Base-by-base conservation (phyloP, 495 filamentous ascomycete genomes). In the Penicillium bovifimosum region DNA sequence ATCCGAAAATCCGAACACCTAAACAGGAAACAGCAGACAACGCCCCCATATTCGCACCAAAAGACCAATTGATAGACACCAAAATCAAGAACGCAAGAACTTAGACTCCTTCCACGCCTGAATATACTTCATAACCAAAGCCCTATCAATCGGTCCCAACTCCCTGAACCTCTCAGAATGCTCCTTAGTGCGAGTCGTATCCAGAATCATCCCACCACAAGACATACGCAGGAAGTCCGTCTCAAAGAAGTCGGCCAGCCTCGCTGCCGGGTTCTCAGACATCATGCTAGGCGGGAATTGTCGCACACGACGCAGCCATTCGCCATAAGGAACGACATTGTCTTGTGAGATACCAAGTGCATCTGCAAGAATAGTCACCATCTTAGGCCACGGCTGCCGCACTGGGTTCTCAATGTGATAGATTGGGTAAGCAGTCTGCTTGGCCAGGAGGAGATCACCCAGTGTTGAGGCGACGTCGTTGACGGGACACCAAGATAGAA, bases 381-480 rank as follows among this genome's bases (percentile, higher is more conserved):
- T 73, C 0, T 74, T 62, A 0, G 36, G 35, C 79, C 79, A 82
- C 0, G 71, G 65, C 60, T 81, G 76, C 1, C 71, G 55, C 3
- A 72, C 60, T 0, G 77, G 79, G 47, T 82, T 81, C 11, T 83
- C 80, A 47, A 83, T 71, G 60, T 83, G 80, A 41, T 81, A 83
- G 31, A 80, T 50, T 2, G 73, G 65, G 20, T 73, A 63, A 1
- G 68, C 60, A 0, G 43, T 39, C 1, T 50, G 27, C 3, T 67
- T 49, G 0, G 46, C 34, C 5, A 74, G 42, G 4, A 75, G 42
- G 1, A 80, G 47, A 0, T 81, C 75, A 3, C 33, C 52, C 10
- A 78, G 45, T 3, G 68, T 62, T 5, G 41, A 63, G 1, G 78
- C 75, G 0, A 76, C 64, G 41, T 68, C 63, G 44, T 81, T 64